These are phyloP conservation scores for Irpex sp. DNA, from an alignment of 1,284 basidiomycete genomes.

Conservation along the genomic window DNA sequence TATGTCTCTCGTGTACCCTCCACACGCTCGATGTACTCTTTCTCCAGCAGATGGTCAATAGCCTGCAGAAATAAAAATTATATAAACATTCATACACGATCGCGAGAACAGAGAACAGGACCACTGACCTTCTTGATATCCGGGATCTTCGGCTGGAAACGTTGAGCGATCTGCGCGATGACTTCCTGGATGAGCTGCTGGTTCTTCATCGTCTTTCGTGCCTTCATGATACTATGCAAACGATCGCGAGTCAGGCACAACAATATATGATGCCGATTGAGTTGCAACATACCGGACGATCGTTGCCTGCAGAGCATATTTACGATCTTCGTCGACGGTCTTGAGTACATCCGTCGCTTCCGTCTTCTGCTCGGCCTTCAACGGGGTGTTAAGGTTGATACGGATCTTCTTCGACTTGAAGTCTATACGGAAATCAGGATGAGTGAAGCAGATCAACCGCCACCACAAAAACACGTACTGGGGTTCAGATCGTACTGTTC, in stretches of 20 bases:
- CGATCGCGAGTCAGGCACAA: neutral
- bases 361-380: constrained; percentile 92
- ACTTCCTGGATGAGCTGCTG: constrained; percentile 92
- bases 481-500: constrained; percentile 92
- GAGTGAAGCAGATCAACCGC: neutral
- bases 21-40: constrained; percentile 95
- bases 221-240: constrained; percentile 86
- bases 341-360: constrained; percentile 90
- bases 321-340: constrained; percentile 96
- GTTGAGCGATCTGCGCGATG: constrained; percentile 83
- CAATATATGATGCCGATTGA: neutral
- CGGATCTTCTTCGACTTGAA: constrained; percentile 98
- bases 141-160: constrained; percentile 86
- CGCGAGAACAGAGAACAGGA: neutral
- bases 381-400: constrained; percentile 89
- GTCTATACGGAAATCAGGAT: constrained; percentile 36
- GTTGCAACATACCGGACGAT: constrained; percentile 75
- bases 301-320: constrained; percentile 95
- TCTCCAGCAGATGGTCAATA: constrained; percentile 95
- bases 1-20: constrained; percentile 78
- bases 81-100: neutral
- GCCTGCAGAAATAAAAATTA: constrained; percentile 45
- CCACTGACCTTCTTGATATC: constrained; percentile 81
- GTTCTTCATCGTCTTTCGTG: constrained; percentile 96
- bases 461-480: constrained; percentile 45